Evolutionary conservation across 179 eudicot species (phyloP).

Genomic region (Vitellaria paradoxa): DNA sequence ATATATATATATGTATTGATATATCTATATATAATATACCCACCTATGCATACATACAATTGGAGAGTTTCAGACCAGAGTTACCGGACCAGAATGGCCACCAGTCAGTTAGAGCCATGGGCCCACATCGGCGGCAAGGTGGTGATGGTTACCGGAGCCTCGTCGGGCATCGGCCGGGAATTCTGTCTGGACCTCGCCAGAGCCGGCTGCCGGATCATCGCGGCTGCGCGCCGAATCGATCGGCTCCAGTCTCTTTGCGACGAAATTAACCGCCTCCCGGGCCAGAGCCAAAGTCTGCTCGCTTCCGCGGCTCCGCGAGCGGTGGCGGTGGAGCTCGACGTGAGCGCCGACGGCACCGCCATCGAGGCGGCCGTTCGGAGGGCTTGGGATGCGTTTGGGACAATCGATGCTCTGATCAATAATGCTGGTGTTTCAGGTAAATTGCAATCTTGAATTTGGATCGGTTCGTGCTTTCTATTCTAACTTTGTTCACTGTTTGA

Average conservation of each 20-base stretch:
- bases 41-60: too few species aligned
- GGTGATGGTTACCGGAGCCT: conserved; percentile 70
- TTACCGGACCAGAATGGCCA: not conserved
- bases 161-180: conserved; percentile 64
- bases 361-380: conserved; percentile 44
- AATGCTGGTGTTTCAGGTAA: conserved; percentile 68
- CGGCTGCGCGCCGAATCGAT: conserved; percentile 61
- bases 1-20: too few species aligned
- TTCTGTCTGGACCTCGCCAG: conserved; percentile 56
- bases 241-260: conserved; percentile 53
- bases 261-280: conserved; percentile 26
- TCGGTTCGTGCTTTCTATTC: not conserved
- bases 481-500: too few species aligned
- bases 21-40: too few species aligned
- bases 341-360: conserved; percentile 27
- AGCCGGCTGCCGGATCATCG: conserved; percentile 56
- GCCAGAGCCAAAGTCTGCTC: too few species aligned
- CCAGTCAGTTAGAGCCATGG: conserved; percentile 35
- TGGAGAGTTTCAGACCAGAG: too few species aligned
- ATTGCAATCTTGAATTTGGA: not conserved
- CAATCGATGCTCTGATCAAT: conserved; percentile 57
- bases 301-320: conserved; percentile 18
- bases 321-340: conserved; percentile 56
- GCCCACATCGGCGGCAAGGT: conserved; percentile 32
- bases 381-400: conserved; percentile 64